A percentile compares a stretch with the other conserved stretches of the same genome.
Evolutionary conservation across 2,329 filamentous ascomycete genomes (phyloP).

Genomic region (Trichophyton mentagrophytes): DNA sequence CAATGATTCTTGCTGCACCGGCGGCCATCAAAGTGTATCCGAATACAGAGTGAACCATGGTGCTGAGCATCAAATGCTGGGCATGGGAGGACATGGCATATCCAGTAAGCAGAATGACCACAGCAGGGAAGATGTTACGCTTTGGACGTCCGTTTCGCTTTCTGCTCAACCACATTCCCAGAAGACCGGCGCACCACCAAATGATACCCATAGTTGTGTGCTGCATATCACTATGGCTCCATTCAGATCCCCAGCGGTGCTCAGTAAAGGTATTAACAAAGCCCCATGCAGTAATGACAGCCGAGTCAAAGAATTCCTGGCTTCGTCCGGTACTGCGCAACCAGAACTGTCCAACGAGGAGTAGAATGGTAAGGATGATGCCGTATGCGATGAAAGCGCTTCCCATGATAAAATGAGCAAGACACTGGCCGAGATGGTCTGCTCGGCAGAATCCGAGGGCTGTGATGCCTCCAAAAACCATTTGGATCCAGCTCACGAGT

Average conservation of each 20-base stretch:
- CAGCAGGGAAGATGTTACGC: slow-evolving; percentile 82
- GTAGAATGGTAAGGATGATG: slow-evolving; percentile 69
- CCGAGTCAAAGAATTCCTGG: slow-evolving; percentile 92
- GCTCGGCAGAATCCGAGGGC: slow-evolving; percentile 82
- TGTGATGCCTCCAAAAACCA: slow-evolving; percentile 91
- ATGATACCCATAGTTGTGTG: slow-evolving; percentile 99
- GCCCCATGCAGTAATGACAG: slow-evolving; percentile 86
- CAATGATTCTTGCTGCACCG: slow-evolving; percentile 71
- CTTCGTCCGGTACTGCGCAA: slow-evolving; percentile 68
- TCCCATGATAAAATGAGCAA: slow-evolving; percentile 98
- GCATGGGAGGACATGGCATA: slow-evolving; percentile 93
- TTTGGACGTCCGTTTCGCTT: slow-evolving; percentile 73
- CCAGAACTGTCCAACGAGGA: slow-evolving; percentile 82
- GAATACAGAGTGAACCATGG: slow-evolving; percentile 77
- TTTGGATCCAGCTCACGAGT: slow-evolving; percentile 77
- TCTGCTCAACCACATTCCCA: slow-evolving; percentile 82
- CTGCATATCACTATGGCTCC: slow-evolving; percentile 90
- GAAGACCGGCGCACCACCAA: slow-evolving; percentile 89
- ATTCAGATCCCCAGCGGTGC: slow-evolving; percentile 78
- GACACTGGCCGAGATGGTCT: slow-evolving; percentile 82
- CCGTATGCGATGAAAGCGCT: slow-evolving; percentile 92
- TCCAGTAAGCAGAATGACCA: slow-evolving; percentile 83
- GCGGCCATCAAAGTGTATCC: slow-evolving; percentile 92
- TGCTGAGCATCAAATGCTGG: slow-evolving; percentile 70
- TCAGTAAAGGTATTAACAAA: slow-evolving; percentile 98